Base-by-base conservation (phyloP, 2,329 filamentous ascomycete genomes). In the Lithohypha guttulata region DNA sequence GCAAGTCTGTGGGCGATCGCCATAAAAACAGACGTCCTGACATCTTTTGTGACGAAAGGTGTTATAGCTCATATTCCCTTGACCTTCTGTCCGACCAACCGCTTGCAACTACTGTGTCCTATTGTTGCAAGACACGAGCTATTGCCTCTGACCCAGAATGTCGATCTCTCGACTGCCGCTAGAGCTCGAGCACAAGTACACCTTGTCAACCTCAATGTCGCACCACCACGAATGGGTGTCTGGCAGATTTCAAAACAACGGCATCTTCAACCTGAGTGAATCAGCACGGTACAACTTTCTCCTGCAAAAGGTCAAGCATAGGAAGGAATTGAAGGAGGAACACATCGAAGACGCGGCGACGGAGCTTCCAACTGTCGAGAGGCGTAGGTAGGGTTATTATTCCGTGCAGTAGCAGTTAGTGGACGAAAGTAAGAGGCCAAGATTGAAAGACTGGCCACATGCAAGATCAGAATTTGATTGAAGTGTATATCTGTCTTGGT, bases 31-130 rank as follows among this genome's bases (percentile, higher is more conserved):
- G 29, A 6, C 13, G 17, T 15, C 11, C 3, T 15, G 17, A 15
- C 5, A 17, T 15, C 28, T 8, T 15, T 19, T 15, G 11, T 17
- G 4, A 32, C 14, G 11, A 36, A 26, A 22, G 34, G 34, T 22
- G 8, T 36, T 22, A 36, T 9, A 36, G 14, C 34, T 10, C 27
- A 36, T 27, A 26, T 36, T 14, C 34, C 34, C 7, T 36, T 6
- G n/a, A 13, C 18, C 21, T 27, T 27, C 34, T 7, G 9, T 9
- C 21, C 29, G 8, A n/a, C 14, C 7, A 8, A 34, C 31, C 9
- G 10, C 6, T 8, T n/a, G 4, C 8, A n/a, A 21, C 11, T 20
- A 13, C n/a, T n/a, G n/a, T n/a, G n/a, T n/a, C n/a, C n/a, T n/a
- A n/a, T n/a, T n/a, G n/a, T n/a, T n/a, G n/a, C n/a, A n/a, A n/a